Evolutionary conservation across 768 basidiomycete species (phyloP).

Genomic region (Lactifluus echinatus): DNA sequence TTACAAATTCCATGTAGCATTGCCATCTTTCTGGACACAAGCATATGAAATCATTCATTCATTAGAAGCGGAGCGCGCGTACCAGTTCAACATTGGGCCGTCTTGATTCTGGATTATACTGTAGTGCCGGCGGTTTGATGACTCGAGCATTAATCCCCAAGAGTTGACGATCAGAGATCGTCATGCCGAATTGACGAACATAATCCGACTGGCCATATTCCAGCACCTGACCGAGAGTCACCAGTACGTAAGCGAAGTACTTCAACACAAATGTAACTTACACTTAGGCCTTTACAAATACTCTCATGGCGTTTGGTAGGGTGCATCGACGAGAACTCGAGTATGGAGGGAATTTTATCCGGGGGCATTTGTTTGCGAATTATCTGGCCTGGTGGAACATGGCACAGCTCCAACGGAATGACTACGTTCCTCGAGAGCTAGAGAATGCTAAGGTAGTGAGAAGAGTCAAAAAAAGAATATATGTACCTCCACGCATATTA

Average conservation of each 20-base stretch:
- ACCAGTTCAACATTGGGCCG: slow-evolving; percentile 44
- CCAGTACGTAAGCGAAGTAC: background rate
- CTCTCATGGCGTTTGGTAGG: slow-evolving; percentile 47
- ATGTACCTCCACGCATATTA: slow-evolving; percentile 63
- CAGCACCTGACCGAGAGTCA: slow-evolving; percentile 38
- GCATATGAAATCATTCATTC: background rate
- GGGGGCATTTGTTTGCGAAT: slow-evolving; percentile 62
- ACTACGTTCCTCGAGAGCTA: slow-evolving; percentile 54
- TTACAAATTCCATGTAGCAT: slow-evolving; percentile 76
- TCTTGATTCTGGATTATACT: slow-evolving; percentile 50
- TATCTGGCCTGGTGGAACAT: slow-evolving; percentile 54
- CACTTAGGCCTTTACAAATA: slow-evolving; percentile 46
- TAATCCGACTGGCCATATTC: slow-evolving; percentile 41
- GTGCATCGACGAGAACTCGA: slow-evolving; percentile 56
- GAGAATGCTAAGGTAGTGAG: background rate
- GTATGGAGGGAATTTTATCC: slow-evolving; percentile 50
- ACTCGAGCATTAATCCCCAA: slow-evolving; percentile 52
- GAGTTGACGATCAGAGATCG: slow-evolving; percentile 43
- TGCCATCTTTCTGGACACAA: slow-evolving; percentile 39
- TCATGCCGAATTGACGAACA: slow-evolving; percentile 59
- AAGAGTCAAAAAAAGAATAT: background rate
- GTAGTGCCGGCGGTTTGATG: slow-evolving; percentile 51
- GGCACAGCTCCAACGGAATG: slow-evolving; percentile 60
- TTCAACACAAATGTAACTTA: slow-evolving; percentile 22
- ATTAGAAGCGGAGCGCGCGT: slow-evolving; percentile 23